phyloP scores from a whole-genome alignment of 768 basidiomycete species.

The Lactarius akahatsu region DNA sequence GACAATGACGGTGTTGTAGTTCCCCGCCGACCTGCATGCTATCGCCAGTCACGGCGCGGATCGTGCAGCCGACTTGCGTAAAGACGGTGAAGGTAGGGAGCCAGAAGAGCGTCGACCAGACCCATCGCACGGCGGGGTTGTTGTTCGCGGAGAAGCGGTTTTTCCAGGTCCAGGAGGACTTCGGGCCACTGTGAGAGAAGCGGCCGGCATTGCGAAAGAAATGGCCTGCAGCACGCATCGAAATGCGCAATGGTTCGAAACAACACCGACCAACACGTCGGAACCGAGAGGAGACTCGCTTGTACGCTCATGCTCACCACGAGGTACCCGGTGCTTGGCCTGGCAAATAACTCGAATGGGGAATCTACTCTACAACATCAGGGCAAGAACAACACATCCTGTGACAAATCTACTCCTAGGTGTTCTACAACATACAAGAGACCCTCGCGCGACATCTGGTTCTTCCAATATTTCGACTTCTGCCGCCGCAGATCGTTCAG shows the following conservation, averaged over 20 bases:
- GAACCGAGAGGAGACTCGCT: no score
- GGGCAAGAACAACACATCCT: slow-evolving; percentile 29
- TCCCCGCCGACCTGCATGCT: slow-evolving; percentile 29
- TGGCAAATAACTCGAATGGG: background rate
- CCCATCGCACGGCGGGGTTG: slow-evolving; percentile 9
- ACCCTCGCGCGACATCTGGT: slow-evolving; percentile 16
- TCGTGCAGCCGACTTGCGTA: slow-evolving; percentile 23
- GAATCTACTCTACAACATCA: background rate
- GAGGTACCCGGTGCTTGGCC: background rate
- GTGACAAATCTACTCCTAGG: slow-evolving; percentile 32
- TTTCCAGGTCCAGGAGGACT: slow-evolving; percentile 10
- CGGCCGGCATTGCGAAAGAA: slow-evolving; percentile 6
- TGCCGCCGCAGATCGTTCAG: background rate
- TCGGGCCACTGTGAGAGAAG: slow-evolving; percentile 7
- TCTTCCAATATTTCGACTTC: slow-evolving; percentile 30
- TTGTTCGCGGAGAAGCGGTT: background rate
- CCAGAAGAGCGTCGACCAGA: slow-evolving; percentile 21
- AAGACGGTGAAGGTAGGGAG: slow-evolving; percentile 21
- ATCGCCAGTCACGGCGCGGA: slow-evolving; percentile 24
- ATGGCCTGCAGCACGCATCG: slow-evolving; percentile 10
- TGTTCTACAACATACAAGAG: slow-evolving; percentile 29
- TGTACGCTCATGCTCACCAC: no score
- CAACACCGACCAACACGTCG: background rate
- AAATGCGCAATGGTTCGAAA: background rate
- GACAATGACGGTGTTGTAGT: background rate